Evolutionary conservation across 2,329 filamentous ascomycete genomes (phyloP).

Genomic region (Aschersonia sp.): DNA sequence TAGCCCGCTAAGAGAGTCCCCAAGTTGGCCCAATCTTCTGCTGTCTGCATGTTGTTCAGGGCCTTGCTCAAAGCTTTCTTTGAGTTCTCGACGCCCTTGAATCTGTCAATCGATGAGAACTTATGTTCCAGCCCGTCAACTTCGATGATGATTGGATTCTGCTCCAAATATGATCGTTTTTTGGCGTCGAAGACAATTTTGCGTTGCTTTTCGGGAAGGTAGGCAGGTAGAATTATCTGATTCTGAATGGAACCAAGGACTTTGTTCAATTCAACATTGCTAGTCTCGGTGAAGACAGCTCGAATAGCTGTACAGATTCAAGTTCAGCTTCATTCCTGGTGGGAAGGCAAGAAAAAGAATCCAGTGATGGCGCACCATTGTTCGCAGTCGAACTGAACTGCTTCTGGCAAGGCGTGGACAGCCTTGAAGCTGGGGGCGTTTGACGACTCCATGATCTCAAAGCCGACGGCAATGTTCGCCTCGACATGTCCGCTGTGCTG

Average conservation of each 20-base stretch:
- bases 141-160: conserved; percentile 42
- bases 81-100: conserved; percentile 27
- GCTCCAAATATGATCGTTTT: conserved; percentile 31
- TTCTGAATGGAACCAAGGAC: conserved; percentile 38
- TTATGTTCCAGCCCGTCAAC: conserved; percentile 40
- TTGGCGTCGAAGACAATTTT: conserved; percentile 34
- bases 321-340: conserved; percentile 4
- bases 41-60: conserved; percentile 29
- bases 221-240: conserved; percentile 46
- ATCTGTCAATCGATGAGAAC: conserved; percentile 31
- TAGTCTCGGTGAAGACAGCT: conserved; percentile 34
- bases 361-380: conserved; percentile 8
- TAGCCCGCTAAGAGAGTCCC: conserved; percentile 35
- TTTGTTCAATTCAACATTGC: conserved; percentile 36
- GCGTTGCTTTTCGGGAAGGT: conserved; percentile 38
- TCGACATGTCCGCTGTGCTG: conserved; percentile 6
- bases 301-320: conserved; percentile 13
- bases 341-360: conserved; percentile 3
- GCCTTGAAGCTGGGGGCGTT: neutral
- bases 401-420: conserved; percentile 4
- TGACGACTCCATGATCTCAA: conserved; percentile 10
- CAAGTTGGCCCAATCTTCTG: conserved; percentile 37
- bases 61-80: conserved; percentile 21
- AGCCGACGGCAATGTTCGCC: conserved; percentile 11
- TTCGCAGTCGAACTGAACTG: conserved; percentile 16